Percentiles rank a stretch among this genome's conserved stretches.
These are phyloP conservation scores for Yamadazyma mexicana DNA, from an alignment of 1,139 yeast genomes.

Conservation along the genomic window DNA sequence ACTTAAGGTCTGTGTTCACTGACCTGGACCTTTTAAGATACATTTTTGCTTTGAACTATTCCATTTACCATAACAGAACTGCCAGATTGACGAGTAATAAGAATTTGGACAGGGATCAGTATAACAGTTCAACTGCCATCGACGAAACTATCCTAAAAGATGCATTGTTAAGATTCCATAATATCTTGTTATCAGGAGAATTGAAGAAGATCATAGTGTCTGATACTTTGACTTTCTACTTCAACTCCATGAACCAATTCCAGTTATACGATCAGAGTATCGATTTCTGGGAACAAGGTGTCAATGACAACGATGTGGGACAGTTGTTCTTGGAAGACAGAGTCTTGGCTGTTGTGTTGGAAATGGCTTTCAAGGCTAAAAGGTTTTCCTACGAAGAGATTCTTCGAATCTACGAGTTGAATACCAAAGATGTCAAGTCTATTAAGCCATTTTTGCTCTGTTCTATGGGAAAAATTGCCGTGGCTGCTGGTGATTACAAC, in stretches of 20 bases:
- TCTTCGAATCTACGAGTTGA: slow-evolving; percentile 36
- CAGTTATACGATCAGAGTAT: slow-evolving; percentile 35
- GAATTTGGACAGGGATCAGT: slow-evolving; percentile 44
- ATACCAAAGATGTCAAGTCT: slow-evolving; percentile 22
- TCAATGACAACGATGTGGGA: slow-evolving; percentile 31
- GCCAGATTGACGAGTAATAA: slow-evolving; percentile 30
- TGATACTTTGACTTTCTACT: slow-evolving; percentile 21
- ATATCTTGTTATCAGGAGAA: slow-evolving; percentile 33
- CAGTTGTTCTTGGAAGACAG: slow-evolving; percentile 45
- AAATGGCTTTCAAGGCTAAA: slow-evolving; percentile 63
- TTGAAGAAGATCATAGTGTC: slow-evolving; percentile 25
- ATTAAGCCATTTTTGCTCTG: slow-evolving; percentile 30
- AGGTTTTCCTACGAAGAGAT: slow-evolving; percentile 62
- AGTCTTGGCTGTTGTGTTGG: slow-evolving; percentile 72
- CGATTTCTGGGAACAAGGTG: slow-evolving; percentile 46
- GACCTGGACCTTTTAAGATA: slow-evolving; percentile 28
- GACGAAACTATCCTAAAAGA: slow-evolving; percentile 33
- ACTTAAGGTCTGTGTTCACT: slow-evolving; percentile 25
- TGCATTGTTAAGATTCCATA: slow-evolving; percentile 36
- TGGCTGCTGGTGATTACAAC: slow-evolving; percentile 39
- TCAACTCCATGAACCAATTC: slow-evolving; percentile 39
- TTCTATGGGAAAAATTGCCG: slow-evolving; percentile 43
- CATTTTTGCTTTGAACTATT: slow-evolving; percentile 25
- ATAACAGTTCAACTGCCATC: slow-evolving; percentile 22
- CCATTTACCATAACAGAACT: slow-evolving; percentile 32